Evolutionary conservation across 2,329 filamentous ascomycete species (phyloP).

Genomic region (Coniochaeta sp.): DNA sequence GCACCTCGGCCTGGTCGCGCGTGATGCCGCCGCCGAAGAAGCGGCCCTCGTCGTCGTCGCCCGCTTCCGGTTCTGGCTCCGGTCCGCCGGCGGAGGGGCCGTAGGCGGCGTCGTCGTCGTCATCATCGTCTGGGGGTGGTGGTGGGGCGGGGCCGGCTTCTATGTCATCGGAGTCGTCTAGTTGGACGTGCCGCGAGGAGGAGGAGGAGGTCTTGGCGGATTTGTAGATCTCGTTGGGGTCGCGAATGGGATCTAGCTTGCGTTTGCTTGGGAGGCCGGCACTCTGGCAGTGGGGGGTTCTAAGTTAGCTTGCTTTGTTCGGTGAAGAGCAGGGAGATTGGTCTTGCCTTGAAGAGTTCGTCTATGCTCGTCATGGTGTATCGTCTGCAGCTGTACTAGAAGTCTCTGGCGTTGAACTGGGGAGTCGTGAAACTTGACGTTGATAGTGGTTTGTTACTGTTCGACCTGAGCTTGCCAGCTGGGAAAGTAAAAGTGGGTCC

Average conservation of each 20-base stretch:
- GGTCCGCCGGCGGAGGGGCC: constrained; percentile 34
- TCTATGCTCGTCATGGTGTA: constrained; percentile 48
- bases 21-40: constrained; percentile 94
- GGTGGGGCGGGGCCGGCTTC: constrained; percentile 43
- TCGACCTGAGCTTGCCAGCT: too few species aligned
- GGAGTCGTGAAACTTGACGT: too few species aligned
- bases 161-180: constrained; percentile 34
- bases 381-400: too few species aligned
- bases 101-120: constrained; percentile 35
- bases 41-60: constrained; percentile 72
- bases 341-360: constrained; percentile 48
- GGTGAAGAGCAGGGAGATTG: background rate
- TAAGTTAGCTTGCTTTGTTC: constrained; percentile 5
- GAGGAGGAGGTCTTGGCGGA: constrained; percentile 44
- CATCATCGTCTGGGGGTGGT: constrained; percentile 38
- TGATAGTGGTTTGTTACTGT: background rate
- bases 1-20: constrained; percentile 68
- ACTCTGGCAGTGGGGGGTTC: constrained; percentile 23
- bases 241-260: constrained; percentile 53
- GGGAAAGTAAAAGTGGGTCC: background rate
- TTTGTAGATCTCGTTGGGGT: constrained; percentile 61
- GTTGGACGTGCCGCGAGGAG: constrained; percentile 34
- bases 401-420: too few species aligned
- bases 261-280: constrained; percentile 49
- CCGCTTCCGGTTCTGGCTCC: constrained; percentile 34